phyloP scores from a whole-genome alignment of 257 asterid species.

The Linderniella brevidens region DNA sequence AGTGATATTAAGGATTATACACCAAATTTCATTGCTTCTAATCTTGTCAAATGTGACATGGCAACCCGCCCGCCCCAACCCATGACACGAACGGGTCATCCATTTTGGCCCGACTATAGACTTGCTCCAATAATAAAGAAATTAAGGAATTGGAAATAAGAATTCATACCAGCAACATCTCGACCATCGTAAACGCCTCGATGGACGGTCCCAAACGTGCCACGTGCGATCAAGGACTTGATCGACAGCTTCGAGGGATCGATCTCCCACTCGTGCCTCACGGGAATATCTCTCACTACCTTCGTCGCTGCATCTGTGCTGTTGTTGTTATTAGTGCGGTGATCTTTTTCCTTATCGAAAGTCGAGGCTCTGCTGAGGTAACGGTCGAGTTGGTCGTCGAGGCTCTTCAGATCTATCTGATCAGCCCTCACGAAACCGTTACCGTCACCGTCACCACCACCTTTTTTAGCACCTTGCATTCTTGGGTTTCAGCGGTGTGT shows the following conservation, averaged over 20 bases:
- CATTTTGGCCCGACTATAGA: too few species aligned
- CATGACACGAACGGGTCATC: too few species aligned
- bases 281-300: too few species aligned
- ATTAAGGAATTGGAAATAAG: neutral
- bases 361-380: conserved; percentile 52
- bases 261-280: conserved; percentile 78
- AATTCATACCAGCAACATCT: conserved; percentile 70
- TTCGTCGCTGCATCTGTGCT: too few species aligned
- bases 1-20: too few species aligned
- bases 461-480: too few species aligned
- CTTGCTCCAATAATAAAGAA: neutral
- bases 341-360: conserved; percentile 38
- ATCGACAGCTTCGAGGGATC: conserved; percentile 58
- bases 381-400: conserved; percentile 72
- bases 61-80: too few species aligned
- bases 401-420: conserved; percentile 76
- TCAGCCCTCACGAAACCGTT: conserved; percentile 77
- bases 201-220: conserved; percentile 81
- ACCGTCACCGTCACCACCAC: conserved; percentile 10
- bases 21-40: too few species aligned
- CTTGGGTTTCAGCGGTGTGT: too few species aligned
- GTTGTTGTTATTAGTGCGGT: conserved; percentile 14
- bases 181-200: conserved; percentile 76
- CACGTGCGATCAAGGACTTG: conserved; percentile 61
- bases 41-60: too few species aligned